phyloP scores from a whole-genome alignment of 1,284 basidiomycete genomes.

The Ceratobasidium sp. region DNA sequence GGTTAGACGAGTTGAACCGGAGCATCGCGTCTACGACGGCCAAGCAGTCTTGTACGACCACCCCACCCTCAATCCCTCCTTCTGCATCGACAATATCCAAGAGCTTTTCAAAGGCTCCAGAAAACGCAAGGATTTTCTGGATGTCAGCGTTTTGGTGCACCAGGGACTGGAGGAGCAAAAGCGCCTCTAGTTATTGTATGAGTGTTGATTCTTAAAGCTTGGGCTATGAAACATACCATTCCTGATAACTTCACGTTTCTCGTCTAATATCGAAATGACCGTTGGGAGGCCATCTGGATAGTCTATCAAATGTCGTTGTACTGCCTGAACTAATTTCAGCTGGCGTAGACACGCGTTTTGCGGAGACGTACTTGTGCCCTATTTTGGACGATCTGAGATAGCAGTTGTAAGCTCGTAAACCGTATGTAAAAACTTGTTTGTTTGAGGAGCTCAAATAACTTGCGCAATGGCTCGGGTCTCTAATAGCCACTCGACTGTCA shows the following conservation, averaged over 20 bases:
- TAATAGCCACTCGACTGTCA: background rate
- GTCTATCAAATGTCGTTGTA: slow-evolving; percentile 90
- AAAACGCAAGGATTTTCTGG: slow-evolving; percentile 96
- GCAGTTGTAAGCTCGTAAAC: slow-evolving; percentile 84
- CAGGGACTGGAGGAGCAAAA: slow-evolving; percentile 83
- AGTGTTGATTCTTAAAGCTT: slow-evolving; percentile 50
- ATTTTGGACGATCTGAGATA: slow-evolving; percentile 81
- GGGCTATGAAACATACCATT: slow-evolving; percentile 66
- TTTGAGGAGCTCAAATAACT: slow-evolving; percentile 78
- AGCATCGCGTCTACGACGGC: slow-evolving; percentile 85
- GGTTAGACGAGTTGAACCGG: slow-evolving; percentile 94
- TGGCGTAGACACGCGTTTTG: background rate
- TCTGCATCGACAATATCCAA: slow-evolving; percentile 89
- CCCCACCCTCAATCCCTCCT: slow-evolving; percentile 90
- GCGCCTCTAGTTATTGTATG: slow-evolving; percentile 65
- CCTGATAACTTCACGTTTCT: slow-evolving; percentile 82
- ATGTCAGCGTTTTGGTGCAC: slow-evolving; percentile 90
- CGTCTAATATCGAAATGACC: slow-evolving; percentile 77
- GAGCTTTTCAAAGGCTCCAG: slow-evolving; percentile 95
- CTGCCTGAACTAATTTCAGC: slow-evolving; percentile 49
- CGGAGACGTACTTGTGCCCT: slow-evolving; percentile 59
- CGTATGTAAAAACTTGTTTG: slow-evolving; percentile 85
- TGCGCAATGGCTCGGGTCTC: slow-evolving; percentile 75
- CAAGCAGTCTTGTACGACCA: slow-evolving; percentile 86
- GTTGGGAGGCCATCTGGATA: slow-evolving; percentile 72